Conservation (phyloP, 805 yeast genomes). For the Yamadazyma tumulicola region DNA sequence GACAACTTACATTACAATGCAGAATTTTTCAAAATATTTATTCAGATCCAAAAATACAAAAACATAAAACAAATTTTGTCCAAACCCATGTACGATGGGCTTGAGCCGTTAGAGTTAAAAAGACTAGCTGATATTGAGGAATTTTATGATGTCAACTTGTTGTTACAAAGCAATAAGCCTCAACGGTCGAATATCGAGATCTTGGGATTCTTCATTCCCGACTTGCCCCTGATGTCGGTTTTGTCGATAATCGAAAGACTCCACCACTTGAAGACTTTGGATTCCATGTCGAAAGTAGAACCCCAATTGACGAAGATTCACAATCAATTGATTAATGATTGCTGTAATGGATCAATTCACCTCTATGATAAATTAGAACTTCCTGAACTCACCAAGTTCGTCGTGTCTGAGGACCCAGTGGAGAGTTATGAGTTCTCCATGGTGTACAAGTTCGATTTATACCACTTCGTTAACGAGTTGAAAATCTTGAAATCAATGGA, state of each 20-base stretch:
- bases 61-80: slow-evolving; percentile 18
- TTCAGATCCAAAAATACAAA: slow-evolving; percentile 24
- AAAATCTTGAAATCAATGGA: slow-evolving; percentile 11
- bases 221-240: neutral
- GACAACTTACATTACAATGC: slow-evolving; percentile 12
- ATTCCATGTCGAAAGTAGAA: neutral
- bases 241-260: slow-evolving; percentile 7
- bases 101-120: slow-evolving; percentile 8
- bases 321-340: slow-evolving; percentile 3
- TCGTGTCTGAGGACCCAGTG: slow-evolving; percentile 11
- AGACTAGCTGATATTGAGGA: slow-evolving; percentile 1
- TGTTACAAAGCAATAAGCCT: neutral
- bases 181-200: neutral
- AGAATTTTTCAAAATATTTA: slow-evolving; percentile 16
- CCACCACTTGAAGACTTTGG: neutral
- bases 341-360: slow-evolving; percentile 12
- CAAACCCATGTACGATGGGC: slow-evolving; percentile 1
- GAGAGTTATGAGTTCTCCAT: slow-evolving; percentile 20
- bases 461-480: slow-evolving; percentile 16
- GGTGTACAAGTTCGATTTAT: slow-evolving; percentile 15
- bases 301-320: neutral
- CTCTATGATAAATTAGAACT: slow-evolving; percentile 4
- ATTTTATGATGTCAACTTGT: slow-evolving; percentile 2
- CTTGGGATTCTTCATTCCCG: slow-evolving; percentile 3
- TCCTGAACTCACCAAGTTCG: slow-evolving; percentile 10